These are phyloP conservation scores for Termitomyces sp. DNA, from an alignment of 768 basidiomycete genomes.

Conservation along the genomic window DNA sequence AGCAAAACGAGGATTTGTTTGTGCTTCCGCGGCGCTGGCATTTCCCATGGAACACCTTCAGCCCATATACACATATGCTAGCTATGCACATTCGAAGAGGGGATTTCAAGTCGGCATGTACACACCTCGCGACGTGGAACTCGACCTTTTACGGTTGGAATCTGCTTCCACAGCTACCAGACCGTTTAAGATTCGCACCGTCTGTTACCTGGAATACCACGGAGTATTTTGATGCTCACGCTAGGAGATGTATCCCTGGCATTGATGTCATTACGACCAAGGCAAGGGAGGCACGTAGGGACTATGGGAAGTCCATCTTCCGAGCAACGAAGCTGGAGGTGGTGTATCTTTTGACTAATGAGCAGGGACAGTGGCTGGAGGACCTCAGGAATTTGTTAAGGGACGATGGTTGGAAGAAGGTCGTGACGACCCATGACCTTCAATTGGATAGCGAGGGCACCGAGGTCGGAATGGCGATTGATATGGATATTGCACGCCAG, in stretches of 20 bases:
- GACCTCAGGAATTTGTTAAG: slow-evolving; percentile 21
- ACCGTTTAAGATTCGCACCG: slow-evolving; percentile 20
- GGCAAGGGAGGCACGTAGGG: slow-evolving; percentile 14
- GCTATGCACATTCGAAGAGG: slow-evolving; percentile 37
- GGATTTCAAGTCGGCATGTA: slow-evolving; percentile 29
- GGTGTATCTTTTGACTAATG: slow-evolving; percentile 34
- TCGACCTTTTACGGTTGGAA: slow-evolving; percentile 32
- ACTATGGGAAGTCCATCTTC: slow-evolving; percentile 6
- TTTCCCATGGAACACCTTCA: slow-evolving; percentile 16
- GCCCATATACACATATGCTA: slow-evolving; percentile 29
- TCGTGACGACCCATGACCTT: slow-evolving; percentile 26
- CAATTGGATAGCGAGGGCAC: slow-evolving; percentile 26
- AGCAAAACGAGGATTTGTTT: slow-evolving; percentile 29
- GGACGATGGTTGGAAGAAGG: slow-evolving; percentile 25
- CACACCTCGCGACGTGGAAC: slow-evolving; percentile 23
- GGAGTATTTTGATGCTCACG: slow-evolving; percentile 19
- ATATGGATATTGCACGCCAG: slow-evolving; percentile 32
- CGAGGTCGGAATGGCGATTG: slow-evolving; percentile 30
- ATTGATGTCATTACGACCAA: slow-evolving; percentile 17
- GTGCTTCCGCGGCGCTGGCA: slow-evolving; percentile 11
- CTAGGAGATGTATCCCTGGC: slow-evolving; percentile 28
- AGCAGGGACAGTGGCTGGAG: slow-evolving; percentile 23
- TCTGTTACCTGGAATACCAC: slow-evolving; percentile 17
- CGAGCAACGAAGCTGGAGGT: slow-evolving; percentile 15
- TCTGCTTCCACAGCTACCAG: slow-evolving; percentile 26